Evolutionary conservation across 495 filamentous ascomycete species (phyloP).

Genomic region (Neurospora sublineolata): DNA sequence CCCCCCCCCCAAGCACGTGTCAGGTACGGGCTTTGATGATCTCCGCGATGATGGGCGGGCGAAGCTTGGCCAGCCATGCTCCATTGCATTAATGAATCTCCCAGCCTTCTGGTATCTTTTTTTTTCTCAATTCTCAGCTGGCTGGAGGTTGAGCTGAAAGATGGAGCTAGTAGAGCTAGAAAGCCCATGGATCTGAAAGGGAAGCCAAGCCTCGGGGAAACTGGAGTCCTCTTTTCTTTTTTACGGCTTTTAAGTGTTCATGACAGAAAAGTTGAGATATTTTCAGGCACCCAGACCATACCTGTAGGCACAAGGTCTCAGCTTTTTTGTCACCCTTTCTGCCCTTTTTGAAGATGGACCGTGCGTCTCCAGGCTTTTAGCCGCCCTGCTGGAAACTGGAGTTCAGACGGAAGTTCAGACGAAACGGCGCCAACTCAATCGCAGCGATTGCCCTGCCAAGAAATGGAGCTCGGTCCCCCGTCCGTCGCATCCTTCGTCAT

Average conservation of each 20-base stretch:
- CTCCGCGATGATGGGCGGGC: background rate
- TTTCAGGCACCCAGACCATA: background rate
- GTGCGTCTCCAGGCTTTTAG: background rate
- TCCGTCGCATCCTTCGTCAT: slow-evolving; percentile 3
- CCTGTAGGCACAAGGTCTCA: background rate
- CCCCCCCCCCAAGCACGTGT: too few relatives aligned
- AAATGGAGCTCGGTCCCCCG: background rate
- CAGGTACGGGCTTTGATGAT: background rate
- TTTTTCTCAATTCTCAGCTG: background rate
- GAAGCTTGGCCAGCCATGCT: background rate
- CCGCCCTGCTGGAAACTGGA: background rate
- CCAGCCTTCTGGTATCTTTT: background rate
- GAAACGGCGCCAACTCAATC: slow-evolving; percentile 1
- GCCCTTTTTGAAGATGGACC: background rate
- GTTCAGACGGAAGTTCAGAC: background rate
- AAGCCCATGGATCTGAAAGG: background rate
- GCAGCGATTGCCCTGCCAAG: slow-evolving; percentile 8
- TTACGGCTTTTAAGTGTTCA: background rate
- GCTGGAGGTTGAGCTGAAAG: background rate
- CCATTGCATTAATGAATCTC: background rate
- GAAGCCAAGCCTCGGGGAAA: background rate
- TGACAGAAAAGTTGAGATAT: background rate
- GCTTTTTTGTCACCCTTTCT: background rate
- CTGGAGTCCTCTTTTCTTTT: background rate
- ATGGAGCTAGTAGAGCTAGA: background rate